Evolutionary conservation across 495 filamentous ascomycete species (phyloP), one percentile per base, ranked within the genome.

Genomic region (Aspergillus bertholletiae): DNA sequence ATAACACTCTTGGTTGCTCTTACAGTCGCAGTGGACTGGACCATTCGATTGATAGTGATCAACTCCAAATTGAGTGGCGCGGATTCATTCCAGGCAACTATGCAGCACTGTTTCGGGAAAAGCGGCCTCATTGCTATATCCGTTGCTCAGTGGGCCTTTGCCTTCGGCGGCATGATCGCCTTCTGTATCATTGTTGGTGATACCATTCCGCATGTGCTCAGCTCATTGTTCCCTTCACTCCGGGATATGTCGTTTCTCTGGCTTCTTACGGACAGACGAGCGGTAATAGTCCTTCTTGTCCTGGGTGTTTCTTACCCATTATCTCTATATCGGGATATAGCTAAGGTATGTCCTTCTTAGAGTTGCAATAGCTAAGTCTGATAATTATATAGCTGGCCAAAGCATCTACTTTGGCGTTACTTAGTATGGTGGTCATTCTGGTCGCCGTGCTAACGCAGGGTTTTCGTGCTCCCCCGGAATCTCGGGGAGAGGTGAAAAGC

Each of bases 181-280:
- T 98, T 96, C 72, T 94, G 92, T 52, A 89, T 98, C 53, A 97
- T 98, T 67, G 87, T 98, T 22, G 94, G 94, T 21, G 94, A 98
- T 68, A 88, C 89, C 1, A 96, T 98, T 60, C 94, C 94, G 0
- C 89, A 90, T 69, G 94, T 98, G 28, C 64, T 97, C 59, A 73
- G 74, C 17, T 90, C 92, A 11, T 63, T 96, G 9, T 96, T 92
- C 70, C 94, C 95, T 2, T 82, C 81, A 7, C 68, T 97, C 27
- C 68, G 73, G 32, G 74, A 84, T n/a, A 82, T 86, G 67, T 80
- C 88, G 3, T 86, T 97, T 17, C 73, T 96, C 17, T 87, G 89
- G 73, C 78, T 96, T 49, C 67, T 97, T 51, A 88, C 87, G 9
- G 83, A 96, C 66, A 80, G 94, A 63, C 78, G 84, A 60, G 88